Base-by-base conservation (phyloP, 768 basidiomycete genomes). In the Podaxis pistillaris region DNA sequence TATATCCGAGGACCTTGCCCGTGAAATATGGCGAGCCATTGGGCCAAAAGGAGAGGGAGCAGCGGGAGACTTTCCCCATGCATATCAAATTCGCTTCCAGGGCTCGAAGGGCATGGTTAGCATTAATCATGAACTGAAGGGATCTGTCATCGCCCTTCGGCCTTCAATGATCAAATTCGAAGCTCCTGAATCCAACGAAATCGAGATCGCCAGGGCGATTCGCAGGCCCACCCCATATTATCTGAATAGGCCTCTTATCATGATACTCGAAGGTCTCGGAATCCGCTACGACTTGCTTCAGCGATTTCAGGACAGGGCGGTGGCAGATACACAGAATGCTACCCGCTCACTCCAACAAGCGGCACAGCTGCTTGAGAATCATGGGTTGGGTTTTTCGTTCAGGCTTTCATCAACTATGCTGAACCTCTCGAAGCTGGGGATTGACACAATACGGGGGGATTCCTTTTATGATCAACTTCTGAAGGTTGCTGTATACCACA, bases 161-260 rank as follows among this genome's bases (percentile, higher is more conserved):
- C 78, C 76, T 1, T 86, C 85, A 0, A 89, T 89, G 87, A 79
- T 83, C 65, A 91, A 92, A 69, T 91, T 91, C 64, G 74, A 81
- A 24, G 79, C 79, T 1, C 78, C 77, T 0, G 67, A 78, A 26
- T 79, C 79, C 0, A 72, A 68, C 4, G 75, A 76, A 3, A 79
- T 90, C 12, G 87, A 90, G 70, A 83, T 91, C 49, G 88, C 88
- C 1, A 75, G 78, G 26, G 81, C 83, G 1, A 90, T 90, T 69
- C 79, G 85, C 64, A 75, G 77, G 47, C 87, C 87, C 1, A 81
- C 82, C 3, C 69, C 72, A 5, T 87, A 85, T 64, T 87, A 69
- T 62, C 71, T 82, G 19, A 88, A 90, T 66, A 75, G 87, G 1
- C 86, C 86, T 0, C 71, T 90, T 11, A 88, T 91, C 66, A 87